Base-by-base conservation (phyloP, 176 grass and related monocot species). In the Leersia perrieri region DNA sequence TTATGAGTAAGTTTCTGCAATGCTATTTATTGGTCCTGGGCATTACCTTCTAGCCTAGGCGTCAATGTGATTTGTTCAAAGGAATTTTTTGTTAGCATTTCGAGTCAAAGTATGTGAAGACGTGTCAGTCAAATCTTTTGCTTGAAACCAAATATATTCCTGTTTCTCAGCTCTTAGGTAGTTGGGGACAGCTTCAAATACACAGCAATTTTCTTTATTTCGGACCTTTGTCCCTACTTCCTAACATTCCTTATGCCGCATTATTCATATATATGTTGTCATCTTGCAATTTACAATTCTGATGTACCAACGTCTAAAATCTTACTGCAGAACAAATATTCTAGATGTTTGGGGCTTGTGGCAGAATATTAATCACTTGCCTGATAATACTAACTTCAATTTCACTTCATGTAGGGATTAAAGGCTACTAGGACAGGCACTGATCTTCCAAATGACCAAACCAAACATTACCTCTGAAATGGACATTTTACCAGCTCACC, bases 321-420 rank as follows among this genome's bases (percentile, higher is more conserved):
- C 44, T 73, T 8, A 33, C 20, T 76, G 66, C 39, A 44, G 67
- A 53, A 61, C 58, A 63, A 53, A 60, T 30, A 38, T 82, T 57
- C 23, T 40, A 70, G 40, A 86, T 72, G 60, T 31, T 88, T 70
- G 79, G 49, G 49, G 49, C 20, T 53, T 53, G 47, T 80, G 78
- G 32, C 82, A 81, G 81, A 89, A 82, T 89, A 86, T 67, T 63
- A 29, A 42, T 66, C 40, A 78, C 67, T 85, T 94, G 64, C 38
- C 60, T 64, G 34, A 15, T 55, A 16, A 60, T 69, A 61, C 69
- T 84, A 66, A 92, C 87, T 89, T 92, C 25, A 79, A 69, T 88
- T 78, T 67, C 88, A 92, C 87, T 95, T 86, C 73, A 92, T 82
- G 84, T 88, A 86, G 79, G 71, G 82, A 53, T 73, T 69, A 82